Percentiles rank a stretch among this genome's conserved stretches.
phyloP scores from a whole-genome alignment of 192 early-diverging fungal species.

The Coemansia sp. region DNA sequence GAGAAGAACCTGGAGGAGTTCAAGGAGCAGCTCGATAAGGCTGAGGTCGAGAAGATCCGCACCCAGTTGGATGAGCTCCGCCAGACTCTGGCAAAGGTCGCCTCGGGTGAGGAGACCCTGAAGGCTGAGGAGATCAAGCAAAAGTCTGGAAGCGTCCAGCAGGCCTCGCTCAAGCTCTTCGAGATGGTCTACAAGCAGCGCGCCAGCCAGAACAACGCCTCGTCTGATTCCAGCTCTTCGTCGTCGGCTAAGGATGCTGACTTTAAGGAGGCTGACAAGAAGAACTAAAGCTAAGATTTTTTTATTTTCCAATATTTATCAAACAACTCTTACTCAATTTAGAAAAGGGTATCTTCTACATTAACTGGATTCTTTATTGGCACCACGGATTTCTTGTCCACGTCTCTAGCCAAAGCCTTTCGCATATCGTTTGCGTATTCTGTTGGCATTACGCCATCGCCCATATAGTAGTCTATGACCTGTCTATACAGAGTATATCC shows the following conservation, averaged over 20 bases:
- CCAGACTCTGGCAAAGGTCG: slow-evolving; percentile 72
- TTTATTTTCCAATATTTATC: no score
- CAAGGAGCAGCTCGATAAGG: slow-evolving; percentile 91
- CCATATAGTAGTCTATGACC: slow-evolving; percentile 86
- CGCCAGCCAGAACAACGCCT: slow-evolving; percentile 47
- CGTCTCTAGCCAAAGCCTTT: slow-evolving; percentile 87
- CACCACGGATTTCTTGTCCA: slow-evolving; percentile 52
- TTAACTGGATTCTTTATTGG: slow-evolving; percentile 36
- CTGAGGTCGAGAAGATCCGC: slow-evolving; percentile 86
- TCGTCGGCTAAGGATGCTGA: slow-evolving; percentile 67
- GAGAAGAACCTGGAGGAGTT: slow-evolving; percentile 96
- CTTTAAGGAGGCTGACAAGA: slow-evolving; percentile 75
- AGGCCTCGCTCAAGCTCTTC: slow-evolving; percentile 91
- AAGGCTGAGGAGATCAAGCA: slow-evolving; percentile 88
- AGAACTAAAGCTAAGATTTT: slow-evolving; percentile 32
- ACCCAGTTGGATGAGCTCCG: slow-evolving; percentile 81
- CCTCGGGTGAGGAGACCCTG: slow-evolving; percentile 64
- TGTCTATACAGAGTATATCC: slow-evolving; percentile 91
- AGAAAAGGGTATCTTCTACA: slow-evolving; percentile 28
- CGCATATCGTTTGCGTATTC: slow-evolving; percentile 98
- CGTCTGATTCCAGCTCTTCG: slow-evolving; percentile 25
- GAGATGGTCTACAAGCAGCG: slow-evolving; percentile 96
- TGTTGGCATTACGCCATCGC: slow-evolving; percentile 61
- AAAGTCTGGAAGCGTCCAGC: slow-evolving; percentile 84
- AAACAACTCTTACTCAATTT: no score